These are phyloP conservation scores for Ustilago sp. DNA, from an alignment of 1,284 basidiomycete genomes.

Conservation along the genomic window DNA sequence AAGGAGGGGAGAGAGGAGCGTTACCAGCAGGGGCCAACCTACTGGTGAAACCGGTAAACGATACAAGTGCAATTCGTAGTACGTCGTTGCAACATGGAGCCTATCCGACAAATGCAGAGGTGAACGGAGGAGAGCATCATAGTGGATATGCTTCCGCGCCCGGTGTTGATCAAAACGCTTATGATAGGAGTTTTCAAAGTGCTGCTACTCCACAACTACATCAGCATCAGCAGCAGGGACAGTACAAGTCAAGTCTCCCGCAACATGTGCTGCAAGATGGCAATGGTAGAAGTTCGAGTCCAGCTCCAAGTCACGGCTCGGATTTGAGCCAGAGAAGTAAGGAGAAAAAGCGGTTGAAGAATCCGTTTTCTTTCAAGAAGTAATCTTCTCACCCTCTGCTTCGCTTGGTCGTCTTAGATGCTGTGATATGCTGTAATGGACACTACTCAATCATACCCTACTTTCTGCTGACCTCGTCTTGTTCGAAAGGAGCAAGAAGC, in stretches of 20 bases:
- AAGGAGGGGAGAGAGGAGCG: not conserved
- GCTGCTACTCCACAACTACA: too few relatives aligned
- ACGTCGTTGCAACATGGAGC: constrained; percentile 34
- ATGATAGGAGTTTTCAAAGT: constrained; percentile 28
- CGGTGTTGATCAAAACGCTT: constrained; percentile 14
- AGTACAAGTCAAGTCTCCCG: not conserved
- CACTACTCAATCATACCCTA: too few relatives aligned
- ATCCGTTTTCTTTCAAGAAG: constrained; percentile 57
- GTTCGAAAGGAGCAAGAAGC: too few relatives aligned
- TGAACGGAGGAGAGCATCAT: not conserved
- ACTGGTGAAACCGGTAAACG: constrained; percentile 49
- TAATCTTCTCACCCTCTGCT: constrained; percentile 9
- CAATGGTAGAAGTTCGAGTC: constrained; percentile 18
- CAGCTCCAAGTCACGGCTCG: constrained; percentile 30
- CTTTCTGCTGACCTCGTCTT: too few relatives aligned
- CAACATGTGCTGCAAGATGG: not conserved
- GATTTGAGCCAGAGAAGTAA: constrained; percentile 34
- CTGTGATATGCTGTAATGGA: too few relatives aligned
- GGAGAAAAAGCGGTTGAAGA: constrained; percentile 56
- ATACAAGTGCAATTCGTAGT: constrained; percentile 46
- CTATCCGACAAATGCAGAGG: not conserved
- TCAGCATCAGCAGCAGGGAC: too few relatives aligned
- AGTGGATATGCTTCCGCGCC: not conserved
- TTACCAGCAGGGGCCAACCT: constrained; percentile 42
- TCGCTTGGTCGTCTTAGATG: not conserved